These are phyloP conservation scores for Macrocybe sp. DNA, from an alignment of 1,284 basidiomycete species.

Conservation along the genomic window DNA sequence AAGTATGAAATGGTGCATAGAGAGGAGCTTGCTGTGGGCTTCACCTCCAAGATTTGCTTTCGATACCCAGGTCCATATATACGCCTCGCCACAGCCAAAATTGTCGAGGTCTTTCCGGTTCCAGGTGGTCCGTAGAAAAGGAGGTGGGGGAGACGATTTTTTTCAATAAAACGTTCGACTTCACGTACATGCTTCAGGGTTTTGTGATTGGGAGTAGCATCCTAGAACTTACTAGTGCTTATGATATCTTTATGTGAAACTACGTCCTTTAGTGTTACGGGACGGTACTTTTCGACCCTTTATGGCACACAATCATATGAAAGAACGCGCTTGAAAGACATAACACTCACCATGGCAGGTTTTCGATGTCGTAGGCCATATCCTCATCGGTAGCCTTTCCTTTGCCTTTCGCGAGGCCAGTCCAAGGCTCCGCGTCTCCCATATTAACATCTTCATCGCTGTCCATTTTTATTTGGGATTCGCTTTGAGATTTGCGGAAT, in stretches of 20 bases:
- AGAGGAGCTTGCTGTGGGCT: conserved; percentile 13
- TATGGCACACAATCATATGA: background rate
- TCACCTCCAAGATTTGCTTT: conserved; percentile 94
- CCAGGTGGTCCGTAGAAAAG: conserved; percentile 98
- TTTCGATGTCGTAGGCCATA: conserved; percentile 48
- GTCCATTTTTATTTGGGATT: conserved; percentile 34
- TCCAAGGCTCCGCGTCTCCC: conserved; percentile 41
- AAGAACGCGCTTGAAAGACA: conserved; percentile 3
- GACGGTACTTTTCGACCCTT: conserved; percentile 97
- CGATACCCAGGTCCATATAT: conserved; percentile 83
- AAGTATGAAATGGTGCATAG: conserved; percentile 1
- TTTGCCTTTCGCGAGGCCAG: conserved; percentile 55
- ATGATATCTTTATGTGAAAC: conserved; percentile 95
- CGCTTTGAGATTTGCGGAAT: too few species aligned
- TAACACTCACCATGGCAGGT: conserved; percentile 62
- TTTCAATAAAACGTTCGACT: conserved; percentile 97
- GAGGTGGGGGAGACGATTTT: conserved; percentile 91
- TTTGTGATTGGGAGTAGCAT: background rate
- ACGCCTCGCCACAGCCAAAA: conserved; percentile 91
- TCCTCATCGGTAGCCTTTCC: conserved; percentile 49
- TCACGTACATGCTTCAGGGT: conserved; percentile 3
- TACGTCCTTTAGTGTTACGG: conserved; percentile 84
- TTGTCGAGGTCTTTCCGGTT: conserved; percentile 97
- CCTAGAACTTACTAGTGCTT: conserved; percentile 70
- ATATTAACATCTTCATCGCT: conserved; percentile 53